Percentiles rank a stretch among this genome's conserved stretches.
phyloP scores from a whole-genome alignment of 176 grass and related monocot species.

The Echinochloa phyllopogon region DNA sequence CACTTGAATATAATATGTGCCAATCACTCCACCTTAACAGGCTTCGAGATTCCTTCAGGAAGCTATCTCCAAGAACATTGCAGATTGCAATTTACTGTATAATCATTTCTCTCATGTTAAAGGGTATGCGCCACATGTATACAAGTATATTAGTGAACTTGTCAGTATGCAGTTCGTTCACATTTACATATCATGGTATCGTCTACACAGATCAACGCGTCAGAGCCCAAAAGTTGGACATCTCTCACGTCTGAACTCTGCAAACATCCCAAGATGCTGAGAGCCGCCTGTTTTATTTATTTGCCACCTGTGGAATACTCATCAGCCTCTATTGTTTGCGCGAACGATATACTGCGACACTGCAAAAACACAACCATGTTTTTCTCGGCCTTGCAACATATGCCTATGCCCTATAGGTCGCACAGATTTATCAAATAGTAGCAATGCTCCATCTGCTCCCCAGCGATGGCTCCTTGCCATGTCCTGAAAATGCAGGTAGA shows the following conservation, averaged over 20 bases:
- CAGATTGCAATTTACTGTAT: background rate
- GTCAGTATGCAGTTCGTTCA: background rate
- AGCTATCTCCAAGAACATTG: background rate
- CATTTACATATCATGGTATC: background rate
- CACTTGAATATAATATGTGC: background rate
- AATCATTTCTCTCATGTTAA: background rate
- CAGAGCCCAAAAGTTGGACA: background rate
- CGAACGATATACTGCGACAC: background rate
- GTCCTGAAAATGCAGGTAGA: constrained; percentile 36
- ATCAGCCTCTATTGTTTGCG: background rate
- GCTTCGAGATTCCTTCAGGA: background rate
- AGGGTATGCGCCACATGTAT: background rate
- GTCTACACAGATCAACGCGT: background rate
- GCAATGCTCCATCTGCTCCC: constrained; percentile 39
- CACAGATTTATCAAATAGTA: constrained; percentile 21
- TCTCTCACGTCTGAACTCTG: background rate
- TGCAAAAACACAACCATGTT: background rate
- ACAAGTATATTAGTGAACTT: background rate
- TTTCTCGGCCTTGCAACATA: background rate
- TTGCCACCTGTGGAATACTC: background rate
- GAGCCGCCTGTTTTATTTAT: background rate
- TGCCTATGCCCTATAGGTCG: background rate
- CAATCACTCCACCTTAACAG: background rate
- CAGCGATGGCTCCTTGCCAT: constrained; percentile 26
- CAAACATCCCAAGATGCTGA: background rate